Evolutionary conservation across 176 grass and related monocot species (phyloP).

Genomic region (Puya raimondii): DNA sequence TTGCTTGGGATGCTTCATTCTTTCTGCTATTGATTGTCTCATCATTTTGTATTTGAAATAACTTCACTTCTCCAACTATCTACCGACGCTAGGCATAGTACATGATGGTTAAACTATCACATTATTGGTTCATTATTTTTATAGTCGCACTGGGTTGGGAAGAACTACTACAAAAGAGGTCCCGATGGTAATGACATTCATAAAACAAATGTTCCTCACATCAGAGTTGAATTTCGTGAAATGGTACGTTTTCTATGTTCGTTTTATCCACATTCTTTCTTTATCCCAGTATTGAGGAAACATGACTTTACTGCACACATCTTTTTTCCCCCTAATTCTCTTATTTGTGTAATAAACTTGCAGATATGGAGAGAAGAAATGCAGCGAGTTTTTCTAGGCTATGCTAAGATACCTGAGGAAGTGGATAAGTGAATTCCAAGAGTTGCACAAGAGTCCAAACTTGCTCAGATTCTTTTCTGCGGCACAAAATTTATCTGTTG

Average conservation of each 20-base stretch:
- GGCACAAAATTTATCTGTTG: no score
- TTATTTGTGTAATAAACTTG: background rate
- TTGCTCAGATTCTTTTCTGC: no score
- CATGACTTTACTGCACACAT: background rate
- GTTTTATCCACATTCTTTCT: background rate
- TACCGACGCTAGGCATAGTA: background rate
- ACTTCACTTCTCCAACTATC: background rate
- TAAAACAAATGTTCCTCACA: slow-evolving; percentile 89
- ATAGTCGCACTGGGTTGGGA: slow-evolving; percentile 85
- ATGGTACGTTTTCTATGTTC: slow-evolving; percentile 28
- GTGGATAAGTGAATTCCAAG: slow-evolving; percentile 42
- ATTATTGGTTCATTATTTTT: slow-evolving; percentile 9
- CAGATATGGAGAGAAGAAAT: slow-evolving; percentile 99
- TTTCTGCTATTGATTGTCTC: background rate
- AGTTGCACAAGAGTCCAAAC: no score
- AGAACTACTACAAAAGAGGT: slow-evolving; percentile 72
- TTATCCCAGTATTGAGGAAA: background rate
- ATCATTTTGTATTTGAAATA: background rate
- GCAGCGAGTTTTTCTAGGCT: slow-evolving; percentile 54
- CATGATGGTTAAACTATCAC: slow-evolving; percentile 1
- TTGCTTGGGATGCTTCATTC: background rate
- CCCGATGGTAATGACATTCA: slow-evolving; percentile 83
- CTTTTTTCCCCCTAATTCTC: background rate
- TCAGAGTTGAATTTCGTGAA: slow-evolving; percentile 79
- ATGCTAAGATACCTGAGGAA: slow-evolving; percentile 45